These are phyloP conservation scores for Globisporangium canariense DNA, from an alignment of 352 stramenopile genomes.

Conservation along the genomic window DNA sequence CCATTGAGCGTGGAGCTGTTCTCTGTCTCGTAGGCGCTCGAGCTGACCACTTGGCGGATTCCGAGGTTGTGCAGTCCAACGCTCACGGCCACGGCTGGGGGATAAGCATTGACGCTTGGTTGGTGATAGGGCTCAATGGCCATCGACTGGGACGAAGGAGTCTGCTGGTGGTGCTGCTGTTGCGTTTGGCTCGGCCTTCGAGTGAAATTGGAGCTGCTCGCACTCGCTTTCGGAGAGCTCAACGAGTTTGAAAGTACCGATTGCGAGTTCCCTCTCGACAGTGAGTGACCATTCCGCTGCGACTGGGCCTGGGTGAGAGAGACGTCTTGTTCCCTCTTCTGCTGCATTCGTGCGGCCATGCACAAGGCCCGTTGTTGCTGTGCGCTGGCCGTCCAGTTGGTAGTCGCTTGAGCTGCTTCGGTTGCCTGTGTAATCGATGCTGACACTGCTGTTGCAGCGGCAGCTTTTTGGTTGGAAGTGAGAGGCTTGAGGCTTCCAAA, in stretches of 20 bases:
- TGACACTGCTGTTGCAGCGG: neutral
- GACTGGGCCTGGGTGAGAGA: neutral
- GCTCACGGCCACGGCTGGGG: neutral
- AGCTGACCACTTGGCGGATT: conserved; percentile 14
- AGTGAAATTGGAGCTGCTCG: neutral
- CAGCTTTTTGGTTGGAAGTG: neutral
- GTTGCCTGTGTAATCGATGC: neutral
- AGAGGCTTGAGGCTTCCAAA: neutral
- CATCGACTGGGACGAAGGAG: conserved; percentile 3
- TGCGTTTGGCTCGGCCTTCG: neutral
- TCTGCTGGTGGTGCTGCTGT: neutral
- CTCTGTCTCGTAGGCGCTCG: conserved; percentile 12
- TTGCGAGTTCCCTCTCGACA: neutral
- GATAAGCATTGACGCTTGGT: neutral
- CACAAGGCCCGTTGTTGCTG: neutral
- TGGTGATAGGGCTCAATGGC: conserved; percentile 15
- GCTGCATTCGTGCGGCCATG: neutral
- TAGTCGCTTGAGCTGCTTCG: neutral
- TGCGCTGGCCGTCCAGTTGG: neutral
- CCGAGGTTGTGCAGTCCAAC: conserved; percentile 11
- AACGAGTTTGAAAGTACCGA: neutral
- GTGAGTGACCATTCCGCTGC: conserved; percentile 1
- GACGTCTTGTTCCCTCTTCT: neutral
- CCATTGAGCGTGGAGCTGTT: neutral
- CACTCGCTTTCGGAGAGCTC: neutral